Evolutionary conservation across 441 rosid genomes (phyloP).

Genomic region (Gossypium lobatum): DNA sequence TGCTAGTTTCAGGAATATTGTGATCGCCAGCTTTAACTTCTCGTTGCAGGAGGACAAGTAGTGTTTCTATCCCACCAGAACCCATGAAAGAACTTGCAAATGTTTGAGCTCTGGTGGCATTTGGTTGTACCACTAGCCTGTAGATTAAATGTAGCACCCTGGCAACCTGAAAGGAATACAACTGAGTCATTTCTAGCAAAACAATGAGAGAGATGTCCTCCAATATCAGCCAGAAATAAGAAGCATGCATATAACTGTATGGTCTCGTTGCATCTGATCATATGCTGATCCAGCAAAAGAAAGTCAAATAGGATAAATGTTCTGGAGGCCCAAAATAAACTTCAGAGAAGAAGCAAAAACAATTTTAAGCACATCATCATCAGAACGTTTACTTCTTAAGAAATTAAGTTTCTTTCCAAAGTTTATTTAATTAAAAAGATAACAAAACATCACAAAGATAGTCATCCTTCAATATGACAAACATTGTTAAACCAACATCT

Average conservation of each 20-base stretch:
- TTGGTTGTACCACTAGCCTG: conserved; percentile 93
- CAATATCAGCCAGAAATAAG: conserved; percentile 4
- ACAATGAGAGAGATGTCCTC: conserved; percentile 1
- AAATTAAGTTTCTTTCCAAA: background rate
- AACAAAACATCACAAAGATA: background rate
- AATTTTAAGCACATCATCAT: background rate
- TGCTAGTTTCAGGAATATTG: conserved; percentile 32
- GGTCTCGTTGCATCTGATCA: background rate
- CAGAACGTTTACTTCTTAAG: background rate
- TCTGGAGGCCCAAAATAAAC: background rate
- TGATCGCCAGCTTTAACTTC: conserved; percentile 90
- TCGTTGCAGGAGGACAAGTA: conserved; percentile 89
- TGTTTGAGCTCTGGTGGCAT: conserved; percentile 66
- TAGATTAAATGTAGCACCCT: conserved; percentile 88
- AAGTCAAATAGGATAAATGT: background rate
- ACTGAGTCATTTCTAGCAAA: conserved; percentile 15
- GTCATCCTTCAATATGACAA: background rate
- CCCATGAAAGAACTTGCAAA: conserved; percentile 80
- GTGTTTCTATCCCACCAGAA: conserved; percentile 94
- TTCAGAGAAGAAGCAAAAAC: background rate
- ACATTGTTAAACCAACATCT: background rate
- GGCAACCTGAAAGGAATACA: conserved; percentile 57
- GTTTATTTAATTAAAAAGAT: conserved; percentile 8
- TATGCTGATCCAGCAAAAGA: background rate
- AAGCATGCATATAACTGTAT: background rate